These are phyloP conservation scores for Cymodocea nodosa DNA, from an alignment of 116 monocot species.

Conservation along the genomic window DNA sequence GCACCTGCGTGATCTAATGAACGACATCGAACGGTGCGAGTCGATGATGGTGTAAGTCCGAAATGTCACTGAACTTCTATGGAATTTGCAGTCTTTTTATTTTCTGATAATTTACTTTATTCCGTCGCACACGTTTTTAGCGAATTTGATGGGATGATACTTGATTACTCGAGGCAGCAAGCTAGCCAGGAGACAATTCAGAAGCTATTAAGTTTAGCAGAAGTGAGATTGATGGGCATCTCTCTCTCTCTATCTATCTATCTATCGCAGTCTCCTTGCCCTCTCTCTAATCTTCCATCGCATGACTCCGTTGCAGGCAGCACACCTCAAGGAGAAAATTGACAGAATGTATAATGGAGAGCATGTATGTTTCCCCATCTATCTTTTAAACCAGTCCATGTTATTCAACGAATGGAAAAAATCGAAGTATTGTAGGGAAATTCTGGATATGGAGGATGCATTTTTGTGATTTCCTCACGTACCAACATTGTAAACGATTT, in stretches of 20 bases:
- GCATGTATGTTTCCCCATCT: conserved; percentile 6
- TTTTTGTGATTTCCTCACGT: no score
- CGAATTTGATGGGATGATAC: conserved; percentile 61
- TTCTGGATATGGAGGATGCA: no score
- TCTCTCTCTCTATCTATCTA: not conserved
- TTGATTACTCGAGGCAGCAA: conserved; percentile 75
- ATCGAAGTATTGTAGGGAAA: no score
- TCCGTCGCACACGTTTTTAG: conserved; percentile 15
- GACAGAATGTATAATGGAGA: conserved; percentile 78
- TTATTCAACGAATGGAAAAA: no score
- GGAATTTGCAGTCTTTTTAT: not conserved
- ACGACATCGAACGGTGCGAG: conserved; percentile 72
- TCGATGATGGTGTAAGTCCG: conserved; percentile 81
- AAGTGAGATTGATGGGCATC: conserved; percentile 27
- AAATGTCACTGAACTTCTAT: no score
- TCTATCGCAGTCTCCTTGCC: not conserved
- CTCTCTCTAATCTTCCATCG: not conserved
- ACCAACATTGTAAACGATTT: no score
- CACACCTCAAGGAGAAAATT: conserved; percentile 75
- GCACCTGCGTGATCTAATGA: conserved; percentile 75
- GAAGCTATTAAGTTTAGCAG: conserved; percentile 75
- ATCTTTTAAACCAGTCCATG: not conserved
- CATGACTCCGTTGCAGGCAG: conserved; percentile 32
- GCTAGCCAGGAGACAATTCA: conserved; percentile 45
- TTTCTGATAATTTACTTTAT: not conserved